Percentiles rank a stretch among this genome's conserved stretches.
These are phyloP conservation scores for Cyclotella cryptica DNA, from an alignment of 108 stramenopile genomes.

Conservation along the genomic window DNA sequence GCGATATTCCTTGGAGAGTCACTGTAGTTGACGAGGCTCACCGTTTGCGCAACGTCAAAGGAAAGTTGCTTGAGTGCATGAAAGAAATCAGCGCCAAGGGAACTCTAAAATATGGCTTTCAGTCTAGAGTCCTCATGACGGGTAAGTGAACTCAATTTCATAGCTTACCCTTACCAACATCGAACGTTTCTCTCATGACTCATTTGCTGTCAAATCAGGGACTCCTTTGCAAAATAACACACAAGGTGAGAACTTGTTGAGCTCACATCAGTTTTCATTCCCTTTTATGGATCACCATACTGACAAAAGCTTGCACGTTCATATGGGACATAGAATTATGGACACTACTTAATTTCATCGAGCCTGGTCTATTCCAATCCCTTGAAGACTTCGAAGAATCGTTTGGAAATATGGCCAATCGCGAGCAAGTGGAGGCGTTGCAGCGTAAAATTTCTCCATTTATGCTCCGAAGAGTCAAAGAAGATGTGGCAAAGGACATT, in stretches of 20 bases:
- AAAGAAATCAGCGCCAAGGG: slow-evolving; percentile 89
- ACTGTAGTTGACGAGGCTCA: slow-evolving; percentile 98
- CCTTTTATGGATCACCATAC: not conserved
- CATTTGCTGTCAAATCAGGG: slow-evolving; percentile 44
- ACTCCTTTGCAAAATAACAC: slow-evolving; percentile 99
- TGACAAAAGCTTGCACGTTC: not conserved
- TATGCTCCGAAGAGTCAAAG: slow-evolving; percentile 96
- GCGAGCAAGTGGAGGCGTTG: slow-evolving; percentile 92
- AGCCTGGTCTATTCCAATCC: slow-evolving; percentile 92
- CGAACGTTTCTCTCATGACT: no score
- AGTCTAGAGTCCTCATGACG: slow-evolving; percentile 96
- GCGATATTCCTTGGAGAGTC: slow-evolving; percentile 87
- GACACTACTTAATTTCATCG: slow-evolving; percentile 97
- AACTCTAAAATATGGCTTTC: slow-evolving; percentile 89
- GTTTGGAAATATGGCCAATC: slow-evolving; percentile 93
- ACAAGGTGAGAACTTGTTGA: slow-evolving; percentile 13
- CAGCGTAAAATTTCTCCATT: slow-evolving; percentile 94
- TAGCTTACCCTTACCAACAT: no score
- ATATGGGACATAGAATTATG: slow-evolving; percentile 85
- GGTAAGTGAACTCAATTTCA: no score
- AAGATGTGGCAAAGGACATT: slow-evolving; percentile 99
- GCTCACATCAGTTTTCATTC: not conserved
- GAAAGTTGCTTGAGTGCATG: slow-evolving; percentile 95
- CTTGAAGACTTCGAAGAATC: slow-evolving; percentile 88
- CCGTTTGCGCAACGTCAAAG: slow-evolving; percentile 92